These are phyloP conservation scores for Aegilops speltoides DNA, from an alignment of 176 grass and related monocot species.

Conservation along the genomic window DNA sequence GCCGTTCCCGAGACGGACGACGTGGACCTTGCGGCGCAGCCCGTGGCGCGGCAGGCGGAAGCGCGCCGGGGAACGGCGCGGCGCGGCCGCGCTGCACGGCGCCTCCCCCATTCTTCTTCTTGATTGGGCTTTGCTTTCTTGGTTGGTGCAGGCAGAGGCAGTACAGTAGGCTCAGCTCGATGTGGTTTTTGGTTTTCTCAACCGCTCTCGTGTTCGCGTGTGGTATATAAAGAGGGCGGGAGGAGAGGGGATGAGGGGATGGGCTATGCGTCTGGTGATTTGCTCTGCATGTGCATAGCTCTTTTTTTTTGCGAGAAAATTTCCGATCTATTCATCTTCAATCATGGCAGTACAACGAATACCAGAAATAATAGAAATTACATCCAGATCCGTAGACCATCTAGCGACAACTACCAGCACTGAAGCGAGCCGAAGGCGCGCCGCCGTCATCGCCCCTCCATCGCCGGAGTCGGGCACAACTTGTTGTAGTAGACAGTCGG, in stretches of 20 bases:
- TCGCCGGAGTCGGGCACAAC: too few species aligned
- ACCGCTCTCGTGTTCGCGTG: not conserved
- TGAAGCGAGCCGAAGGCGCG: too few species aligned
- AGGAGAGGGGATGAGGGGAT: not conserved
- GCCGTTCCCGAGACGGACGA: conserved; percentile 50
- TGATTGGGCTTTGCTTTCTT: not conserved
- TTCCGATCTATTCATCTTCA: too few species aligned
- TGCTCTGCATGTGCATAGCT: not conserved
- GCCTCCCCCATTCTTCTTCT: conserved; percentile 23
- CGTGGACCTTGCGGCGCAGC: conserved; percentile 44
- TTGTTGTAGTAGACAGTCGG: too few species aligned
- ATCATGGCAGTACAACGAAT: too few species aligned
- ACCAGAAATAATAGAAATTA: too few species aligned
- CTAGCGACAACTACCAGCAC: too few species aligned
- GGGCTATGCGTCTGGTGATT: not conserved
- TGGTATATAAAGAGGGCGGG: not conserved
- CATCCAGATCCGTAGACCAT: too few species aligned
- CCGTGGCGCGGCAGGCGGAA: conserved; percentile 39
- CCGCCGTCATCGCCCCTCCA: too few species aligned
- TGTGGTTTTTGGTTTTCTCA: not conserved
- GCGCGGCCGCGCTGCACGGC: conserved; percentile 5
- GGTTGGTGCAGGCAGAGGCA: not conserved
- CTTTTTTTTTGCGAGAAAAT: too few species aligned
- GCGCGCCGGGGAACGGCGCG: not conserved
- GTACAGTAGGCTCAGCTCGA: not conserved